These are phyloP conservation scores for Chaetomium strumarium DNA, from an alignment of 2,329 filamentous ascomycete species.

Conservation along the genomic window DNA sequence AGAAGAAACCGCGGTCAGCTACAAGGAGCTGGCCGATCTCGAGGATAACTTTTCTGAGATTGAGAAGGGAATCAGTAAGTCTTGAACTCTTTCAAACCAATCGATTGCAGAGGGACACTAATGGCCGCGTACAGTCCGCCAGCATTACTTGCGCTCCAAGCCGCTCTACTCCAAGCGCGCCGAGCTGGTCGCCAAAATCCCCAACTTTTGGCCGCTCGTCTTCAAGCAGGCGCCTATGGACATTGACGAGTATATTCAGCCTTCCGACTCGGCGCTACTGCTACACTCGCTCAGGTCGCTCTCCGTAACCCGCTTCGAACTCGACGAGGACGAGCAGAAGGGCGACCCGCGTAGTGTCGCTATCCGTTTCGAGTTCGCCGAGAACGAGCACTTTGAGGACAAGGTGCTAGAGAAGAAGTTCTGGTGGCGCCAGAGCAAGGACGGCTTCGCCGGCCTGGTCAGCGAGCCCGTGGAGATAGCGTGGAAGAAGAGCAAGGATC, in stretches of 20 bases:
- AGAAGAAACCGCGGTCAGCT: constrained; percentile 48
- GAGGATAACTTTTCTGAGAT: constrained; percentile 80
- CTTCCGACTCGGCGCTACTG: constrained; percentile 69
- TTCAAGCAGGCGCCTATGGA: constrained; percentile 81
- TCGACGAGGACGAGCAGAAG: constrained; percentile 49
- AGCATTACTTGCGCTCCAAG: constrained; percentile 61
- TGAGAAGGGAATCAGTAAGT: constrained; percentile 76
- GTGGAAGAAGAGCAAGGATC: constrained; percentile 81
- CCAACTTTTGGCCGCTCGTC: constrained; percentile 92
- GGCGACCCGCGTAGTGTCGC: constrained; percentile 77
- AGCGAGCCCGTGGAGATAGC: constrained; percentile 82
- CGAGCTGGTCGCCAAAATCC: constrained; percentile 64
- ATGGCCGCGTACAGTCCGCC: constrained; percentile 52
- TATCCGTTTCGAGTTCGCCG: constrained; percentile 70
- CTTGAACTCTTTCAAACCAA: not conserved
- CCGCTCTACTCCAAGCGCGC: constrained; percentile 73
- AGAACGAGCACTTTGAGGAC: constrained; percentile 80
- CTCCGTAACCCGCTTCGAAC: constrained; percentile 74
- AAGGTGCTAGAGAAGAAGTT: constrained; percentile 83
- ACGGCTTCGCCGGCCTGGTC: constrained; percentile 70
- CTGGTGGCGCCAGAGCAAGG: constrained; percentile 67
- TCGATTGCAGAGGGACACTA: constrained; percentile 2
- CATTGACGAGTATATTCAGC: constrained; percentile 82
- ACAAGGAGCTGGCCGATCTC: constrained; percentile 72
- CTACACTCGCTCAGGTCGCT: constrained; percentile 61